Percentiles rank a stretch among this genome's conserved stretches.
phyloP scores from a whole-genome alignment of 257 asterid genomes.

The Solanum neorickii region DNA sequence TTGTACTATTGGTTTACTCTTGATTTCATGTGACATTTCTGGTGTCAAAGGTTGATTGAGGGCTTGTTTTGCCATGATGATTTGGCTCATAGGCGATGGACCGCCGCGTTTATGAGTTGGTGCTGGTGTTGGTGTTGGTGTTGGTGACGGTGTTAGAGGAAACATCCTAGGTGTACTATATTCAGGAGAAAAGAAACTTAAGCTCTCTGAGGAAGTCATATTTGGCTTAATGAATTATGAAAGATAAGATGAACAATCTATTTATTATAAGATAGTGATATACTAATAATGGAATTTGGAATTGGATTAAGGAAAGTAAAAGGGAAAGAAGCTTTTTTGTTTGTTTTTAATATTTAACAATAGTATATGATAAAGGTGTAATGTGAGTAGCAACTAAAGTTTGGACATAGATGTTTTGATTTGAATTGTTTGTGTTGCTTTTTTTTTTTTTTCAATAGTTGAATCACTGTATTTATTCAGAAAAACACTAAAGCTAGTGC shows the following conservation, averaged over 20 bases:
- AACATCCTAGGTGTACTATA: constrained; percentile 18
- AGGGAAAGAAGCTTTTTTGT: constrained; percentile 38
- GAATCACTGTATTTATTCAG: not conserved
- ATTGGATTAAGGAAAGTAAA: constrained; percentile 28
- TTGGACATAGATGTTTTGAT: constrained; percentile 11
- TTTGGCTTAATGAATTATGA: not conserved
- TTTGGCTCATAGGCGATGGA: constrained; percentile 28
- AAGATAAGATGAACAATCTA: constrained; percentile 7
- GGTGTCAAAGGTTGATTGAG: constrained; percentile 13
- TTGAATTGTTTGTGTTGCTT: constrained; percentile 17
- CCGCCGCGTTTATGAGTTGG: constrained; percentile 16
- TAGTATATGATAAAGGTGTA: constrained; percentile 21
- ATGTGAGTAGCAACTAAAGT: constrained; percentile 20
- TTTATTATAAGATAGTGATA: constrained; percentile 13
- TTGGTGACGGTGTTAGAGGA: constrained; percentile 22
- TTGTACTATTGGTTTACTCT: constrained; percentile 30
- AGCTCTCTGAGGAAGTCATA: constrained; percentile 1
- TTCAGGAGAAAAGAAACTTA: constrained; percentile 3
- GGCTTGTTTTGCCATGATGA: constrained; percentile 23
- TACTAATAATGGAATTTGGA: not conserved
- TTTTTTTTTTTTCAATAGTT: constrained; percentile 3
- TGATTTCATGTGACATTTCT: constrained; percentile 19
- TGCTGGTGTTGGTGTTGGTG: constrained; percentile 8
- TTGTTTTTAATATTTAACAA: constrained; percentile 6
- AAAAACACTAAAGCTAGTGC: constrained; percentile 16